phyloP scores from a whole-genome alignment of 2,329 filamentous ascomycete genomes.

The Ophiostoma montium region DNA sequence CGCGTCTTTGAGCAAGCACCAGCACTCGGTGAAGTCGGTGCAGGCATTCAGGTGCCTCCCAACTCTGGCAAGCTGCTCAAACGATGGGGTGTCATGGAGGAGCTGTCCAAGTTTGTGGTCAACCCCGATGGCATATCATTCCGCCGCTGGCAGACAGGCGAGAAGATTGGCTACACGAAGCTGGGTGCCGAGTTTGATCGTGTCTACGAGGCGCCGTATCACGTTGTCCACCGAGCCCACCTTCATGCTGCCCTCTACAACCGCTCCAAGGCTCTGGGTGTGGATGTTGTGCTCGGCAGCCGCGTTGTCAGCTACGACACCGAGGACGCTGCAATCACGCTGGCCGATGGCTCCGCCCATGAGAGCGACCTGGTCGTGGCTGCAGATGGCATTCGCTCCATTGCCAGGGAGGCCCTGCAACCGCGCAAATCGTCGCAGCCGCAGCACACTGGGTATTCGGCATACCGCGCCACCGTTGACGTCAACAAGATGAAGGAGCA shows the following conservation, averaged over 20 bases:
- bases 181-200: slow-evolving; percentile 18
- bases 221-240: slow-evolving; percentile 21
- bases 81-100: slow-evolving; percentile 20
- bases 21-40: slow-evolving; percentile 25
- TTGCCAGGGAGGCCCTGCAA: slow-evolving; percentile 14
- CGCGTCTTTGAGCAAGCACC: slow-evolving; percentile 26
- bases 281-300: slow-evolving; percentile 14
- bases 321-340: not conserved
- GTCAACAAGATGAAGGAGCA: slow-evolving; percentile 22
- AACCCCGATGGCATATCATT: slow-evolving; percentile 21
- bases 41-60: slow-evolving; percentile 26
- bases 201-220: slow-evolving; percentile 19
- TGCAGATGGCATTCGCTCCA: slow-evolving; percentile 23
- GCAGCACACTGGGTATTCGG: slow-evolving; percentile 24
- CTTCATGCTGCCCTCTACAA: slow-evolving; percentile 18
- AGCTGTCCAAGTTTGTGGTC: slow-evolving; percentile 17
- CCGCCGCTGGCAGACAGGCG: slow-evolving; percentile 21
- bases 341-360: slow-evolving; percentile 6
- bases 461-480: slow-evolving; percentile 27
- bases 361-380: slow-evolving; percentile 22
- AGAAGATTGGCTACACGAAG: slow-evolving; percentile 21
- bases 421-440: slow-evolving; percentile 9
- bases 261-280: slow-evolving; percentile 16
- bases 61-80: slow-evolving; percentile 21
- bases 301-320: slow-evolving; percentile 15